Base-by-base conservation (phyloP, 2,329 filamentous ascomycete species). In the Epichloe sibirici region DNA sequence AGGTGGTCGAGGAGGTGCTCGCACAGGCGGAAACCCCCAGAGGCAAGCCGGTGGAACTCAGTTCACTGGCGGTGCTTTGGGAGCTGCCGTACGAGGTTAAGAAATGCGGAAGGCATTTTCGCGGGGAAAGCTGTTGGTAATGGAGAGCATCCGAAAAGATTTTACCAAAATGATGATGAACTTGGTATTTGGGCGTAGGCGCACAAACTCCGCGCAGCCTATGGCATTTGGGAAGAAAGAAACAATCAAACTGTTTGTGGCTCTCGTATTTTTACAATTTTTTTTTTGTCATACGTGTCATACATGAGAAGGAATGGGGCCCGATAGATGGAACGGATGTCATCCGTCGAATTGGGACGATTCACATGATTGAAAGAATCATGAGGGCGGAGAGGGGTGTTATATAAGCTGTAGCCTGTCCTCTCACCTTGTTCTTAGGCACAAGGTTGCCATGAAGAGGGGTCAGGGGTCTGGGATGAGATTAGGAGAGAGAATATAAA, bases 11-110 rank as follows among this genome's bases (percentile, higher is more conserved):
- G 81, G 83, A 44, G 83, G 83, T 51, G 73, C 81, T 38, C 72
- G 78, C 57, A 66, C 69, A 46, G 77, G 77, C 55, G 80, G 78
- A 56, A 78, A 79, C 66, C 67, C 74, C 21, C 83, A 81, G 66
- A 75, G 82, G 69, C 82, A 85, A 66, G 79, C 82, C 59, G 81
- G 84, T 56, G 86, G 86, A 62, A 86, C 85, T 58, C 85, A 88
- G 66, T 91, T 90, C 71, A 90, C 86, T 13, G 87, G 87, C 57
- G 87, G 87, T 69, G 87, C 86, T 56, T 72, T 91, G 68, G 86
- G 86, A 62, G 79, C 79, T 59, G 81, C 80, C 51, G 79, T 85
- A 57, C 73, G 81, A 62, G 79, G 77, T 67, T 84, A 75, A 51
- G 44, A 31, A 25, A 2, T 4, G 8, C 5, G 13, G 17, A 23